phyloP scores from a whole-genome alignment of 83 land plant species.

The Picea mariana region DNA sequence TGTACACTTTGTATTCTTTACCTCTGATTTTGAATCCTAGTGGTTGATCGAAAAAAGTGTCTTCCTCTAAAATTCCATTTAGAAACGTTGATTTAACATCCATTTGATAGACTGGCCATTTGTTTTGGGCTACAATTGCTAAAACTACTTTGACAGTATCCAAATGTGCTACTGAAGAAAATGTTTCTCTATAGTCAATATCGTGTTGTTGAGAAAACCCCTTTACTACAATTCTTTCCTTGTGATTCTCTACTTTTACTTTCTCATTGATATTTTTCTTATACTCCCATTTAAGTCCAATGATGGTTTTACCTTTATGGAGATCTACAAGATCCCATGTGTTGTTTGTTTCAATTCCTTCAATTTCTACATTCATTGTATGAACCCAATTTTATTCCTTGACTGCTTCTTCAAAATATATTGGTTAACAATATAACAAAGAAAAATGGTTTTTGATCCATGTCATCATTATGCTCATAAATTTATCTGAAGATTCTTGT shows the following conservation, averaged over 20 bases:
- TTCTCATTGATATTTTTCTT: constrained; percentile 13
- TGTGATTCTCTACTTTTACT: not conserved
- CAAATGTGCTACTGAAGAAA: too few species aligned
- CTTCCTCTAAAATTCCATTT: not conserved
- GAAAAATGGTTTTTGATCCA: too few species aligned
- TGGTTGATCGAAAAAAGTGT: not conserved
- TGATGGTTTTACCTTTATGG: not conserved
- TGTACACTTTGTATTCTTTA: constrained; percentile 5
- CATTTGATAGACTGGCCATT: too few species aligned
- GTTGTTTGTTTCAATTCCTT: constrained; percentile 20
- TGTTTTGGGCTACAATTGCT: too few species aligned
- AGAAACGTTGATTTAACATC: too few species aligned
- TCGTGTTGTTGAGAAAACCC: too few species aligned
- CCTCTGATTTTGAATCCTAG: not conserved
- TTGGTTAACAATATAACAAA: constrained; percentile 9
- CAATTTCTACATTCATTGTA: constrained; percentile 29
- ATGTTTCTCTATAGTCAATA: too few species aligned
- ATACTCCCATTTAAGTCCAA: constrained; percentile 20
- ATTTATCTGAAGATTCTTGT: too few species aligned
- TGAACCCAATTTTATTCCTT: constrained; percentile 9
- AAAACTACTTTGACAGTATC: too few species aligned
- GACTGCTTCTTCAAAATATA: constrained; percentile 10
- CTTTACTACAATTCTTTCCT: constrained; percentile 1
- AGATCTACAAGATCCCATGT: constrained; percentile 23
- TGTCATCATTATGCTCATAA: too few species aligned